Base-by-base conservation (phyloP, 176 grass and related monocot genomes). In the Eragrostis curvula region DNA sequence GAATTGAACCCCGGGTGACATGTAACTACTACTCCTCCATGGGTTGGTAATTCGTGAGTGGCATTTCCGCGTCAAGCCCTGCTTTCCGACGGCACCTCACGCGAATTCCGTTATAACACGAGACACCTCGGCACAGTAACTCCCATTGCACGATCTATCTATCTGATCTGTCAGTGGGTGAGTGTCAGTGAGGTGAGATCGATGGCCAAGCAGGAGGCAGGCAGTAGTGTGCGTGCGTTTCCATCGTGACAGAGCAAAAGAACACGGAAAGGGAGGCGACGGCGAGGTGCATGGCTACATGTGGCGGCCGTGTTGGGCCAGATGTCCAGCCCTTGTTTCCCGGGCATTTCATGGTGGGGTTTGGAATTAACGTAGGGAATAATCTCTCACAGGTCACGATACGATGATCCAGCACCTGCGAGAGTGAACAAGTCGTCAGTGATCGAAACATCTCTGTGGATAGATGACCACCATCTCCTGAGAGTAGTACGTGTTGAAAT, bases 21-120 rank as follows among this genome's bases (percentile, higher is more conserved):
- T 14, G 25, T 72, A 71, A 52, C 25, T 20, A 65, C 29, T 36
- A 4, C 47, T 24, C 24, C 12, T 12, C 21, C n/a, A 8, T 36
- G 8, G 16, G 36, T 20, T 27, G 47, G 20, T 36, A 36, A 36
- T 36, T 36, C 32, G 32, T 36, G 3, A 79, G 86, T 75, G 62
- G 70, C 62, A 6, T 75, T 71, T 79, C 69, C 40, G 40, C 61
- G 81, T 84, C 87, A 80, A 51, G 17, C 4, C 67, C 36, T 3
- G 78, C 73, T 84, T 88, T 84, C 75, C 81, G 81, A 84, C 86
- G 75, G 1, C 8, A 45, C 49, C 5, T 23, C 24, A 46, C 27
- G 80, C 58, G 74, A 84, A 79, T 67, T 84, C 75, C 42, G 81
- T 84, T 75, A 58, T 16, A 68, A 81, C 87, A 88, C 86, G 81